These are phyloP conservation scores for Pisolithus orientalis DNA, from an alignment of 768 basidiomycete species.

Conservation along the genomic window DNA sequence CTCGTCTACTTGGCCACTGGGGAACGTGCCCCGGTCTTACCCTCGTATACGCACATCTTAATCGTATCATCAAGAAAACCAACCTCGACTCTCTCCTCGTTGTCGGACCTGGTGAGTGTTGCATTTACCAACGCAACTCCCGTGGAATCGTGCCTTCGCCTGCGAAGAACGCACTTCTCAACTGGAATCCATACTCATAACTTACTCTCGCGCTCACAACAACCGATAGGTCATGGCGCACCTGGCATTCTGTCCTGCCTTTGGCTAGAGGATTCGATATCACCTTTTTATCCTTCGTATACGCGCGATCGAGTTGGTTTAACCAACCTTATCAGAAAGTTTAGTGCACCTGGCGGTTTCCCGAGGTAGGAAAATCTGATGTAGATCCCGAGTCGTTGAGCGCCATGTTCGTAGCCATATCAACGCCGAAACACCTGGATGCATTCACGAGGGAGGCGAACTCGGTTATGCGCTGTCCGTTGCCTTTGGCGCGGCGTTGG, in stretches of 20 bases:
- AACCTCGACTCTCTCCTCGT: conserved; percentile 65
- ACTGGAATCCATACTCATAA: not conserved
- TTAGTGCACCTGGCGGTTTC: conserved; percentile 80
- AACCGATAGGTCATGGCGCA: conserved; percentile 62
- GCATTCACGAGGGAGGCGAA: conserved; percentile 90
- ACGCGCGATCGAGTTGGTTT: conserved; percentile 53
- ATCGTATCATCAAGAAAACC: conserved; percentile 53
- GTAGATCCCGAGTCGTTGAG: not conserved
- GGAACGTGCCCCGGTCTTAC: conserved; percentile 77
- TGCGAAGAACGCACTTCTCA: too few species aligned
- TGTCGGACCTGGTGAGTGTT: conserved; percentile 61
- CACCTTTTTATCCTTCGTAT: conserved; percentile 51
- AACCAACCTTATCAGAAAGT: conserved; percentile 61
- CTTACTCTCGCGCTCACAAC: not conserved
- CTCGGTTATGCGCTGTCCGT: conserved; percentile 85
- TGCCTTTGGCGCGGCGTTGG: conserved; percentile 86
- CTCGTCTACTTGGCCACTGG: conserved; percentile 78
- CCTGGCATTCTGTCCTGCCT: conserved; percentile 82
- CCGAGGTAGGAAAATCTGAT: conserved; percentile 46
- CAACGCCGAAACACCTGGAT: conserved; percentile 82
- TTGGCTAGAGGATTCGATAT: conserved; percentile 77
- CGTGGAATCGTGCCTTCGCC: too few species aligned
- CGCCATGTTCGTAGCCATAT: conserved; percentile 43
- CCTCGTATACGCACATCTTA: conserved; percentile 68
- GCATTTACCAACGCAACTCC: not conserved